phyloP scores from a whole-genome alignment of 495 filamentous ascomycete genomes.

The Venustampulla echinocandica region DNA sequence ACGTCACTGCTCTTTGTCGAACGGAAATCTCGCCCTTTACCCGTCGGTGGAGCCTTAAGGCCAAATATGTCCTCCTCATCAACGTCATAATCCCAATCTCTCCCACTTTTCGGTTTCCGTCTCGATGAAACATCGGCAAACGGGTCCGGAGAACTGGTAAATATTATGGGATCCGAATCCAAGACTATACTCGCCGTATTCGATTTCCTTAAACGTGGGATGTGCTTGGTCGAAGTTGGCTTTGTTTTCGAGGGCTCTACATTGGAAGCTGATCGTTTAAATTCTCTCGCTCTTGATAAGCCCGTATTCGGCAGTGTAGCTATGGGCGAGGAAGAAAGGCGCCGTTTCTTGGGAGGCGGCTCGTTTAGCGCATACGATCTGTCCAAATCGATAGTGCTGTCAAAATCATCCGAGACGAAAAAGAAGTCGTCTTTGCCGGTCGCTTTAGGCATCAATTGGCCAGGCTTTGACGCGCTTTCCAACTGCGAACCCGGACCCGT shows the following conservation, averaged over 20 bases:
- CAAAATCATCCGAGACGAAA: constrained; percentile 45
- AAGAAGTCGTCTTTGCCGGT: constrained; percentile 16
- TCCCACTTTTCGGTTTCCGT: too few species aligned
- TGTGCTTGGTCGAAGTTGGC: background rate
- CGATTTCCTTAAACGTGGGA: constrained; percentile 1
- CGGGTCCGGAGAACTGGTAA: constrained; percentile 39
- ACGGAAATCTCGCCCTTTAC: constrained; percentile 9
- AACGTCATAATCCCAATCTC: too few species aligned
- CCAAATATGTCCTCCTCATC: constrained; percentile 36
- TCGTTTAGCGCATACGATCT: constrained; percentile 10
- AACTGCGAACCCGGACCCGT: background rate
- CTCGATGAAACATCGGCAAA: constrained; percentile 12
- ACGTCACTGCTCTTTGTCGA: background rate
- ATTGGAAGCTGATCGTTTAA: constrained; percentile 21
- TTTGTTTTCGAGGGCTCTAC: constrained; percentile 12
- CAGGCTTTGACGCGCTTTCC: background rate
- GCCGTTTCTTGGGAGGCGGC: constrained; percentile 20
- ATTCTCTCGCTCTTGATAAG: constrained; percentile 11
- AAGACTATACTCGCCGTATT: constrained; percentile 7
- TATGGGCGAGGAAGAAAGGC: constrained; percentile 22
- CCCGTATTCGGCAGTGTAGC: background rate
- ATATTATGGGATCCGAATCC: constrained; percentile 44
- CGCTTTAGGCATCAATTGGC: background rate
- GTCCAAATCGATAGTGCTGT: constrained; percentile 29
- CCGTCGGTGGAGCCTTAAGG: constrained; percentile 19